phyloP scores from a whole-genome alignment of 768 basidiomycete genomes.

The Epithele typhae region DNA sequence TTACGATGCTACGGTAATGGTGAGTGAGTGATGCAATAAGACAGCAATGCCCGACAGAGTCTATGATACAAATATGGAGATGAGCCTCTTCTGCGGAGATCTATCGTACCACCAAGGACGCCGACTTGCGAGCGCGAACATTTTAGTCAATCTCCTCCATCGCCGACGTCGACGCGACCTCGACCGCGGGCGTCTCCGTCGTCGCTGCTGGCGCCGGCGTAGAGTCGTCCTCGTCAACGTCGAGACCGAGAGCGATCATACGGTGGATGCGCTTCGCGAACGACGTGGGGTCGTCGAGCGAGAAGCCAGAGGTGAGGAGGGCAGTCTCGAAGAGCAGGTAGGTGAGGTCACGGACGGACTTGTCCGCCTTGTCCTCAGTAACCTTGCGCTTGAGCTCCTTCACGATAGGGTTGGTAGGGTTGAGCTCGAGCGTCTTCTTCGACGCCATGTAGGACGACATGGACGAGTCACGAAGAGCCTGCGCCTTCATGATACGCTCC shows the following conservation, averaged over 20 bases:
- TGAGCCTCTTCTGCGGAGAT: slow-evolving; percentile 9
- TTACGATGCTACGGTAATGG: slow-evolving; percentile 13
- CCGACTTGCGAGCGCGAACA: background rate
- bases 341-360: slow-evolving; percentile 95
- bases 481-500: slow-evolving; percentile 99
- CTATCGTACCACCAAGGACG: slow-evolving; percentile 8
- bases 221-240: slow-evolving; percentile 77
- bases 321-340: slow-evolving; percentile 97
- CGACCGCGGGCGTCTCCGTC: slow-evolving; percentile 47
- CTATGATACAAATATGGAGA: slow-evolving; percentile 11
- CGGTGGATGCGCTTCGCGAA: slow-evolving; percentile 96
- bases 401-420: slow-evolving; percentile 88
- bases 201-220: slow-evolving; percentile 39
- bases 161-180: slow-evolving; percentile 66
- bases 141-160: slow-evolving; percentile 96
- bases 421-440: slow-evolving; percentile 97
- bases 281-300: slow-evolving; percentile 90
- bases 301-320: slow-evolving; percentile 92
- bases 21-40: slow-evolving; percentile 15
- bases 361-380: slow-evolving; percentile 96
- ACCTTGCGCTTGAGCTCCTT: slow-evolving; percentile 96
- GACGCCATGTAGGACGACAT: slow-evolving; percentile 99
- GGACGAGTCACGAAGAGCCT: slow-evolving; percentile 91
- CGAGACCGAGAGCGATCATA: slow-evolving; percentile 92
- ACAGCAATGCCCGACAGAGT: slow-evolving; percentile 15